Conservation (phyloP, 257 asterid genomes). For the Linderniella brevidens region DNA sequence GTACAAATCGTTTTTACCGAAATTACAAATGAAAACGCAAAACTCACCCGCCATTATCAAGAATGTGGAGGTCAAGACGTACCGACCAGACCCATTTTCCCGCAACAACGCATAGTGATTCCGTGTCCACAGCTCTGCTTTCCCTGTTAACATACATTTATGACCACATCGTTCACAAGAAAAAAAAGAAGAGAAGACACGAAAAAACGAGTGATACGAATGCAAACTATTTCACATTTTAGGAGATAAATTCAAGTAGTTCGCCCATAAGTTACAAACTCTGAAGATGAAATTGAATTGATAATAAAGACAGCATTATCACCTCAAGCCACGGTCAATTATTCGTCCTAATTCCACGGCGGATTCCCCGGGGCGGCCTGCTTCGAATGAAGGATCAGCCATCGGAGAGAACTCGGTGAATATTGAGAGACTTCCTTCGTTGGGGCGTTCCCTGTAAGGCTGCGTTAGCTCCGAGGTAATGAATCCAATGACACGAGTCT, state of each 20-base stretch:
- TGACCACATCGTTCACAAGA: conserved; percentile 7
- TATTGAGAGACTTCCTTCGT: conserved; percentile 72
- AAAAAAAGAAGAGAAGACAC: not conserved
- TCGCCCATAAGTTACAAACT: too few species aligned
- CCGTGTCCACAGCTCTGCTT: conserved; percentile 93
- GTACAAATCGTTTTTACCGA: not conserved
- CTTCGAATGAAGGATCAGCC: conserved; percentile 96
- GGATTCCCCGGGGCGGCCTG: conserved; percentile 81
- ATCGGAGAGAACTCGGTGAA: conserved; percentile 92
- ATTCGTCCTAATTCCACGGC: conserved; percentile 93
- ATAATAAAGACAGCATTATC: not conserved
- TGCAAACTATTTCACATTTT: not conserved
- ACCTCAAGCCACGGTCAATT: conserved; percentile 95
- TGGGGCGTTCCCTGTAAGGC: conserved; percentile 85
- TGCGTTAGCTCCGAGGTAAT: conserved; percentile 78
- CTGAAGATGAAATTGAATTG: too few species aligned
- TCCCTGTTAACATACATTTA: conserved; percentile 39
- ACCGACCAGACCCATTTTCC: conserved; percentile 96
- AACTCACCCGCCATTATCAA: conserved; percentile 92
- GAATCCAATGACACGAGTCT: conserved; percentile 78
- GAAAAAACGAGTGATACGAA: not conserved
- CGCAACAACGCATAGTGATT: conserved; percentile 83
- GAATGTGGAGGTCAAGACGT: conserved; percentile 75
- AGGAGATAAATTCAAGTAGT: not conserved
- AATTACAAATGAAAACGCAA: not conserved